Evolutionary conservation across 164 flowering plant species (phyloP).

Genomic region (Piper longum): DNA sequence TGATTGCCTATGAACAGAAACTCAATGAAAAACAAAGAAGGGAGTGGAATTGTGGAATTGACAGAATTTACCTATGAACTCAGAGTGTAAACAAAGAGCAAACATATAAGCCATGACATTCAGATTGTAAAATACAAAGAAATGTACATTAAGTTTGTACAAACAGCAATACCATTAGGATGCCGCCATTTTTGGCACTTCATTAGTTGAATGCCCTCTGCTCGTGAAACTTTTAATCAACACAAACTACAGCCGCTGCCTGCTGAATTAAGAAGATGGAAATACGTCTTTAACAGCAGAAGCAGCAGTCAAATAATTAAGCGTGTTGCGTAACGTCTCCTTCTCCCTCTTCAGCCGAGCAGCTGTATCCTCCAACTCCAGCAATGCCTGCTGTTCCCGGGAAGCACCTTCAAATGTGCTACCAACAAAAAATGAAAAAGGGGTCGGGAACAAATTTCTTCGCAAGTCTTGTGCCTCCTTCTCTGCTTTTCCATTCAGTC

Average conservation of each 20-base stretch:
- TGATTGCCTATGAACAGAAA: not conserved
- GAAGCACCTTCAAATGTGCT: constrained; percentile 97
- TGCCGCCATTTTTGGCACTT: not conserved
- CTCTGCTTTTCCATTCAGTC: constrained; percentile 84
- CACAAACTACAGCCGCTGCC: not conserved
- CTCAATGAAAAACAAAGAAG: not conserved
- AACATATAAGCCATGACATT: not conserved
- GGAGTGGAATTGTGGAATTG: no score
- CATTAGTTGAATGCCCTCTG: not conserved
- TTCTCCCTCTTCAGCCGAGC: constrained; percentile 79
- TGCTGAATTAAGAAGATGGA: constrained; percentile 33
- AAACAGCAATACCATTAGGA: not conserved
- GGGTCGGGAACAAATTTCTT: constrained; percentile 79
- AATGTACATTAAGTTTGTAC: not conserved
- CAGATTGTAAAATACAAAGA: not conserved
- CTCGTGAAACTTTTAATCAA: not conserved
- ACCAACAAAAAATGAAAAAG: constrained; percentile 91
- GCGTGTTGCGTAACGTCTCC: constrained; percentile 82
- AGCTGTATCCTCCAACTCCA: constrained; percentile 86
- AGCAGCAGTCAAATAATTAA: constrained; percentile 87
- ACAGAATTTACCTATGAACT: not conserved
- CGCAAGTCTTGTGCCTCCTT: constrained; percentile 68
- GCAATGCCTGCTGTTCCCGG: constrained; percentile 89
- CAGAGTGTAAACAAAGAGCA: not conserved
- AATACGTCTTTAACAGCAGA: constrained; percentile 94